Conservation (phyloP, 371 early-diverging fungal genomes). For the Apophysomyces sp. region DNA sequence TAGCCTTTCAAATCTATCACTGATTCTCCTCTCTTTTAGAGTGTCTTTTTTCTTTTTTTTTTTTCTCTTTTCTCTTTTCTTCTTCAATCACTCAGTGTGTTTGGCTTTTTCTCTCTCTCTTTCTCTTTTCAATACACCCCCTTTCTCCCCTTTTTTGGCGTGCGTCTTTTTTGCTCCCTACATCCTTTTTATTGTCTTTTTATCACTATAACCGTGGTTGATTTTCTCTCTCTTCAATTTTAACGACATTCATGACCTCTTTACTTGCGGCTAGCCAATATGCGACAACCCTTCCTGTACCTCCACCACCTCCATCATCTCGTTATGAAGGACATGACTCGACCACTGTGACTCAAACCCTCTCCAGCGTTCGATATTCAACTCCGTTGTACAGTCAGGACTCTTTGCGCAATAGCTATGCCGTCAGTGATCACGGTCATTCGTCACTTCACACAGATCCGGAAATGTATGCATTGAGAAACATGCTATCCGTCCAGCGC, state of each 20-base stretch:
- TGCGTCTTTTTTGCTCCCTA: constrained; percentile 4
- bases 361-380: constrained; percentile 2
- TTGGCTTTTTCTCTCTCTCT: background rate
- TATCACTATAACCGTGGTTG: constrained; percentile 3
- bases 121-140: background rate
- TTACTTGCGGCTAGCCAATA: constrained; percentile 15
- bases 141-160: constrained; percentile 12
- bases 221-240: background rate
- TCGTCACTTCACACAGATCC: constrained; percentile 33
- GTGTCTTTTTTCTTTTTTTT: constrained; percentile 5
- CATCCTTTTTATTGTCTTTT: constrained; percentile 6
- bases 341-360: constrained; percentile 1
- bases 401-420: constrained; percentile 4
- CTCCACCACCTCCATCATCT: constrained; percentile 5
- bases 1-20: background rate
- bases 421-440: background rate
- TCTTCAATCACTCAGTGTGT: background rate
- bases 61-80: background rate
- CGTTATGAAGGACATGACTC: constrained; percentile 7
- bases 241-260: constrained; percentile 18
- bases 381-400: background rate
- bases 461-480: constrained; percentile 36
- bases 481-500: constrained; percentile 14
- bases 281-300: constrained; percentile 2
- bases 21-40: constrained; percentile 8